Base-by-base conservation (phyloP, 805 yeast species). In the Sungouiozyma intestinalis region DNA sequence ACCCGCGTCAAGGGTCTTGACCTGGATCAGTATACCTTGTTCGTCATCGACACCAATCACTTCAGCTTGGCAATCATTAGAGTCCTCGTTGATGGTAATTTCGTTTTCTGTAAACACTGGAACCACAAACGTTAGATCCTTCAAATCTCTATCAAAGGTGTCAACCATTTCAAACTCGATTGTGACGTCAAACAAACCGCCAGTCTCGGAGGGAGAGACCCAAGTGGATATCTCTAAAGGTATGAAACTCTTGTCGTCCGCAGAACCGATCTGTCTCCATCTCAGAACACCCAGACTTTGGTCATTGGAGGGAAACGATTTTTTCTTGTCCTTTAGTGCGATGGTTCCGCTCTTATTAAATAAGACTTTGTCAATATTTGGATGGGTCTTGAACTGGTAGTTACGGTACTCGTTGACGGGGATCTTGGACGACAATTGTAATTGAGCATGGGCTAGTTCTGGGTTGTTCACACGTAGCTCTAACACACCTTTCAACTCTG, bases 261-360 rank as follows among this genome's bases (percentile, higher is more conserved):
- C 70, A 48, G 75, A 73, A 31, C 82, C 84, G 35, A 70, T 72
- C 36, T 80, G 79, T 62, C 86, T 81, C 97, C 95, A 90, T 71
- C 95, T 81, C 54, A 92, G 74, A 24, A 90, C 94, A 49, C 95
- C 94, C 51, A 90, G 73, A 40, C 85, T 77, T 58, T 85, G 90
- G 60, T 87, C 95, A 62, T 88, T 86, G 8, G 87, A 72, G 33
- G 97, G 97, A 76, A 92, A 88, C 31, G 87, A 76, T 57, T 85
- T 85, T 37, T 72, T 57, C 41, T 77, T 68, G 60, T 88, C 94
- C 59, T 84, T 85, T 56, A 88, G 73, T 0, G 82, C 82, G 54
- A 92, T 77, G 35, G 73, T 63, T 44, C 73, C 68, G 14, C 68
- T 62, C 13, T 72, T 59, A 36, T 73, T 70, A 62, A 90, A 92